Percentiles rank a stretch among this genome's conserved stretches.
Evolutionary conservation across 148 eudicot genomes (phyloP).

Genomic region (Heliosperma pusillum): DNA sequence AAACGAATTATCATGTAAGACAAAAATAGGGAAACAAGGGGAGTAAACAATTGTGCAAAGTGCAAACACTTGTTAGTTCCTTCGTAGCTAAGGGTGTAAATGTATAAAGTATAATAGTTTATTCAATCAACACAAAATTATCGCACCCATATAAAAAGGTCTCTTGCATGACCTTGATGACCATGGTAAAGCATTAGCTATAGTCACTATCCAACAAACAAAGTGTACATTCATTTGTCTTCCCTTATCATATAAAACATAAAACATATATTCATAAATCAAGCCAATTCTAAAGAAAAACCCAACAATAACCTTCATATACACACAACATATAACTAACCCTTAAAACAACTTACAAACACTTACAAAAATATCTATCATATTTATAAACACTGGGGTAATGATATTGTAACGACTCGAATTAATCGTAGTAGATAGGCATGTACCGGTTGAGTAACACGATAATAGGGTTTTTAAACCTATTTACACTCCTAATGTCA

Average conservation of each 20-base stretch:
- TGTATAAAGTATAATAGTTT: not conserved
- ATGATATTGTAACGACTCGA: not conserved
- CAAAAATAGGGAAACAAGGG: not conserved
- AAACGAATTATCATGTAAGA: no score
- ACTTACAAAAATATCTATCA: not conserved
- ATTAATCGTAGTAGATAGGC: not conserved
- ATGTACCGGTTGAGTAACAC: constrained; percentile 88
- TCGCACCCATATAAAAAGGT: constrained; percentile 17
- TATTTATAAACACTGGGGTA: not conserved
- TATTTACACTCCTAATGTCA: constrained; percentile 69
- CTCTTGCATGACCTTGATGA: constrained; percentile 3
- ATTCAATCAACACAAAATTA: not conserved
- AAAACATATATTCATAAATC: not conserved
- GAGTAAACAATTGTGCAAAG: not conserved
- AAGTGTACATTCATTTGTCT: constrained; percentile 23
- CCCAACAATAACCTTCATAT: not conserved
- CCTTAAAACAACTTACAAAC: not conserved
- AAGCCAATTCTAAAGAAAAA: not conserved
- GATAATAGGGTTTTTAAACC: constrained; percentile 80
- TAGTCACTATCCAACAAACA: constrained; percentile 1
- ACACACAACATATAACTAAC: not conserved
- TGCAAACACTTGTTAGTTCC: constrained; percentile 2
- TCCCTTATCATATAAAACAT: not conserved
- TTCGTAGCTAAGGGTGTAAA: constrained; percentile 30
- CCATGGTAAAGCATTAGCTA: constrained; percentile 16